Evolutionary conservation across 305 asterid species (phyloP).

Genomic region (Fraxinus albicans): DNA sequence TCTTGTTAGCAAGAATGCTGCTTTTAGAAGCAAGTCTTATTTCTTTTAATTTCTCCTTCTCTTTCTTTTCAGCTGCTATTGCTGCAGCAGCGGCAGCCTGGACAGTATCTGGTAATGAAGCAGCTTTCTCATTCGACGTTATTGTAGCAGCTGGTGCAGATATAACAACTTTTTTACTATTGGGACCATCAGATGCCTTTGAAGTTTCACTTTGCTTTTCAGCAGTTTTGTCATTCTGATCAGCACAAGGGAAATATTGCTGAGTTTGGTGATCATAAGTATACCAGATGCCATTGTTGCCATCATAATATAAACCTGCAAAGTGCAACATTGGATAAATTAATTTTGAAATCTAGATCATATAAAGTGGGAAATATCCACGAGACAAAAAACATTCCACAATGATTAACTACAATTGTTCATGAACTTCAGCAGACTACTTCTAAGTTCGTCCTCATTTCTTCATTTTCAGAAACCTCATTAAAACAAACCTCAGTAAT

Average conservation of each 20-base stretch:
- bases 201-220: constrained; percentile 57
- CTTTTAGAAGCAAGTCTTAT: constrained; percentile 89
- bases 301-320: constrained; percentile 90
- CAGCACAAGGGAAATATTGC: constrained; percentile 62
- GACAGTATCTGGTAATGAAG: constrained; percentile 90
- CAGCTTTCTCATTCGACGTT: constrained; percentile 64
- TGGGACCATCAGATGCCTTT: constrained; percentile 55
- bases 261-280: constrained; percentile 79
- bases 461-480: background rate
- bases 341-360: constrained; percentile 13
- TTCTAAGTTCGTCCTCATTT: background rate
- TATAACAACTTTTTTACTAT: constrained; percentile 66
- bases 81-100: constrained; percentile 99
- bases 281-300: constrained; percentile 93
- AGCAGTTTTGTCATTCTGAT: constrained; percentile 68
- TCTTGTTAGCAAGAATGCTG: constrained; percentile 91
- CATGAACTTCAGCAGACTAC: background rate
- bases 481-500: background rate
- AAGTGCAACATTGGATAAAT: constrained; percentile 11
- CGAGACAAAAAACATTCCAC: background rate
- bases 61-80: constrained; percentile 95
- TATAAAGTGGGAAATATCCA: background rate
- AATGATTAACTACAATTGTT: background rate
- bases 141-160: constrained; percentile 96
- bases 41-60: constrained; percentile 85